A percentile compares a stretch with the other conserved stretches of the same genome.
Conservation (phyloP, 495 filamentous ascomycete species). For the Neurospora sp. region DNA sequence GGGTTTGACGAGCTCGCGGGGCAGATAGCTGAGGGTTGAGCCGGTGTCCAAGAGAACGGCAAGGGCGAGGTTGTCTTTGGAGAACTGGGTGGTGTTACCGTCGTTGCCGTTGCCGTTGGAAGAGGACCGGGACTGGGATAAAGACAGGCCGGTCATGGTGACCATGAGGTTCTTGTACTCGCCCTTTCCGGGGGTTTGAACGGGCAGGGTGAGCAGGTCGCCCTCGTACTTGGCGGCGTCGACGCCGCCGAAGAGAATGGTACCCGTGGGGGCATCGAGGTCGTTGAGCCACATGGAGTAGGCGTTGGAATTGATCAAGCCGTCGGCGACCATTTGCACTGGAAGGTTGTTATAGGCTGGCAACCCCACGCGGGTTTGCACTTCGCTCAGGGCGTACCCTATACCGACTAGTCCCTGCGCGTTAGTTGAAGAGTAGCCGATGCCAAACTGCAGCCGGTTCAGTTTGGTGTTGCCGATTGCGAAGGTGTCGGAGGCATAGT, state of each 20-base stretch:
- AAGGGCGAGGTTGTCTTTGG: conserved; percentile 40
- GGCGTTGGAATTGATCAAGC: conserved; percentile 66
- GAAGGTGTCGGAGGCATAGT: conserved; percentile 76
- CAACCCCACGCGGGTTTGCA: conserved; percentile 52
- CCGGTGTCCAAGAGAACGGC: conserved; percentile 87
- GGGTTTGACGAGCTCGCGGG: conserved; percentile 49
- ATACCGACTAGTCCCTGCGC: conserved; percentile 80
- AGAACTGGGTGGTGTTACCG: conserved; percentile 15
- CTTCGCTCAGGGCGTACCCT: conserved; percentile 79
- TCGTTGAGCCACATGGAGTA: conserved; percentile 90
- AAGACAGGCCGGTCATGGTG: conserved; percentile 50
- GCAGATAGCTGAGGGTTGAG: conserved; percentile 80
- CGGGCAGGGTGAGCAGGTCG: conserved; percentile 61
- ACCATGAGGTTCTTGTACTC: conserved; percentile 70
- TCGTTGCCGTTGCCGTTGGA: conserved; percentile 28
- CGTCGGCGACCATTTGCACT: conserved; percentile 57
- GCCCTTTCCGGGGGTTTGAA: conserved; percentile 46
- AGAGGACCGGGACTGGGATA: conserved; percentile 8
- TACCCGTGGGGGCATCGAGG: conserved; percentile 61
- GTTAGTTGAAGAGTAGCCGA: conserved; percentile 67
- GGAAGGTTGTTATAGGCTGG: conserved; percentile 71
- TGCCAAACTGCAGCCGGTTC: conserved; percentile 67
- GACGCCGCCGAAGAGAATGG: conserved; percentile 86
- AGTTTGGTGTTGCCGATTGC: conserved; percentile 51
- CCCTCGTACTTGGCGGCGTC: conserved; percentile 72